Percentiles rank a stretch among this genome's conserved stretches.
Evolutionary conservation across 1,139 yeast genomes (phyloP).

Genomic region (Candida sp.): DNA sequence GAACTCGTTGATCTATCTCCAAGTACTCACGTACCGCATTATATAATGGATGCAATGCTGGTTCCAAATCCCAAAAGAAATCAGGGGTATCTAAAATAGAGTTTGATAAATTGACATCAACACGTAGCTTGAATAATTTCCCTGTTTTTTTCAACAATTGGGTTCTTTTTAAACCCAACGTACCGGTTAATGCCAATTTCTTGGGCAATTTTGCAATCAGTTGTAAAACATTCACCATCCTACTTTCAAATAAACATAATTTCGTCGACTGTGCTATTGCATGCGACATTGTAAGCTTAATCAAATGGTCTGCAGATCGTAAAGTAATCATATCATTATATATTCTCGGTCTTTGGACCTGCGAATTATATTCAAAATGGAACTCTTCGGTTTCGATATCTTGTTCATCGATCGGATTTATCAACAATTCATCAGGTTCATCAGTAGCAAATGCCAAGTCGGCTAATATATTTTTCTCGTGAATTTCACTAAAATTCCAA

Average conservation of each 20-base stretch:
- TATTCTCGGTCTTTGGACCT: conserved; percentile 80
- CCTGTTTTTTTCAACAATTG: conserved; percentile 88
- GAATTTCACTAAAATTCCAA: conserved; percentile 93
- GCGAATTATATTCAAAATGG: conserved; percentile 84
- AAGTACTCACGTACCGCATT: conserved; percentile 87
- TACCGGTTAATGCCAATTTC: conserved; percentile 85
- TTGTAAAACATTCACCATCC: conserved; percentile 81
- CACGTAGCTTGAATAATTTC: conserved; percentile 80
- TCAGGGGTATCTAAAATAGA: conserved; percentile 94
- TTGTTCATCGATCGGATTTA: conserved; percentile 79
- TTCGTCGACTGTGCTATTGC: conserved; percentile 97
- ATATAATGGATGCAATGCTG: conserved; percentile 90
- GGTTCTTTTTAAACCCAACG: conserved; percentile 72
- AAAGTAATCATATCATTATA: conserved; percentile 93
- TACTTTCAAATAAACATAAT: conserved; percentile 82
- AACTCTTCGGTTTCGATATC: conserved; percentile 96
- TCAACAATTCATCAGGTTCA: conserved; percentile 45
- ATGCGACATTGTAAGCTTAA: conserved; percentile 89
- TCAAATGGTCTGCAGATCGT: conserved; percentile 87
- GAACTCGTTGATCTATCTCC: conserved; percentile 92
- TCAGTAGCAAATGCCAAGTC: conserved; percentile 79
- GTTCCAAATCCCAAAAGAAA: conserved; percentile 95
- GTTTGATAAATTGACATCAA: conserved; percentile 89
- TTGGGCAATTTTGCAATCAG: conserved; percentile 88
- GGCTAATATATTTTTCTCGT: conserved; percentile 90